These are phyloP conservation scores for Ephemerocybe angulata DNA, from an alignment of 768 basidiomycete species.

Conservation along the genomic window DNA sequence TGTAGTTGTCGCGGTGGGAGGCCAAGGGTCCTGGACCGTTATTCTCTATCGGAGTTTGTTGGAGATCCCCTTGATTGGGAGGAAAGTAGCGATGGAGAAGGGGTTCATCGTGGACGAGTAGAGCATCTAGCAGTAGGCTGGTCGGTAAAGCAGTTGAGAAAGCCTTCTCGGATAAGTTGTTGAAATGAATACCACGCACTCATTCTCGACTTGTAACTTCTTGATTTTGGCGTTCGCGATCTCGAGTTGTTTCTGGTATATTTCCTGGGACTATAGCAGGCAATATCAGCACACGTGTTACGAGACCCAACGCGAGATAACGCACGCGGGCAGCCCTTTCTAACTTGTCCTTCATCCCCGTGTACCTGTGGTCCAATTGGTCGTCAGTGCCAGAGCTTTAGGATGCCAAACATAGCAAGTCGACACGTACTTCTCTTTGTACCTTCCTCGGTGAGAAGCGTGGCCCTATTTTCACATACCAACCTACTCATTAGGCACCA, in stretches of 20 bases:
- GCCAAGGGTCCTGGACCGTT: too few relatives aligned
- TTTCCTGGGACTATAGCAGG: slow-evolving; percentile 34
- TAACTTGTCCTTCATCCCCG: slow-evolving; percentile 42
- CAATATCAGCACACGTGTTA: not conserved
- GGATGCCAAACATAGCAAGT: not conserved
- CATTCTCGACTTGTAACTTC: slow-evolving; percentile 47
- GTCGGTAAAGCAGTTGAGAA: not conserved
- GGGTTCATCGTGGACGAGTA: slow-evolving; percentile 23
- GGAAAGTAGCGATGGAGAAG: slow-evolving; percentile 24
- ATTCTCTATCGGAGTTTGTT: too few relatives aligned
- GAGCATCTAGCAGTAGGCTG: slow-evolving; percentile 38
- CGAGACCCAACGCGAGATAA: slow-evolving; percentile 7
- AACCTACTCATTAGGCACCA: too few relatives aligned
- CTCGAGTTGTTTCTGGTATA: slow-evolving; percentile 36
- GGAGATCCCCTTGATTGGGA: not conserved
- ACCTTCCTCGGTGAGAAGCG: slow-evolving; percentile 8
- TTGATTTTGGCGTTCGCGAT: slow-evolving; percentile 37
- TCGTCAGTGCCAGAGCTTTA: not conserved
- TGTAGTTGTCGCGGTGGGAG: too few relatives aligned
- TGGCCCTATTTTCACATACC: not conserved
- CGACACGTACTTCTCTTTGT: slow-evolving; percentile 29
- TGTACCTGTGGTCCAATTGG: slow-evolving; percentile 32
- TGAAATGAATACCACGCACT: slow-evolving; percentile 28
- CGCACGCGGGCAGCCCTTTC: slow-evolving; percentile 41
- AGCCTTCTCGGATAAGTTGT: not conserved